These are phyloP conservation scores for Geosmithia flava DNA, from an alignment of 2,329 filamentous ascomycete species.

Conservation along the genomic window DNA sequence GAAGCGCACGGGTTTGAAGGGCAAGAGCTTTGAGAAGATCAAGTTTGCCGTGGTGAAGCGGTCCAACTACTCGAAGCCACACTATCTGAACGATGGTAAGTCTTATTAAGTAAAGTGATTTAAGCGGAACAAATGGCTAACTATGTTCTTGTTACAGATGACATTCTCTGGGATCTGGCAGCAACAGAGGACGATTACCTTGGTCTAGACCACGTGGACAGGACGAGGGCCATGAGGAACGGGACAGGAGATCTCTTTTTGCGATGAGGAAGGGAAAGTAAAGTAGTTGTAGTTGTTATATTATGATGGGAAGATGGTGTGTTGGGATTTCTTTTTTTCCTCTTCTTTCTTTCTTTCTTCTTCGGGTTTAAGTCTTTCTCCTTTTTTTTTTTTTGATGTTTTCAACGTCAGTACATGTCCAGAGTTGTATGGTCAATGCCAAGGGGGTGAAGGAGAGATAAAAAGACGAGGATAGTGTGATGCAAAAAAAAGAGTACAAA, in stretches of 20 bases:
- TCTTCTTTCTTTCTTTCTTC: background rate
- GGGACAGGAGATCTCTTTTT: conserved; percentile 53
- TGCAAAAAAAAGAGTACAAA: background rate
- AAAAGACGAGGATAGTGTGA: background rate
- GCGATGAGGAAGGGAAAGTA: conserved; percentile 14
- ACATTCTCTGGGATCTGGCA: conserved; percentile 42
- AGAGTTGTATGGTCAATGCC: background rate
- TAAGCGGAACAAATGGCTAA: background rate
- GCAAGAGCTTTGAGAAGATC: conserved; percentile 97
- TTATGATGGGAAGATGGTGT: no score
- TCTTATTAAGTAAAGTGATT: background rate
- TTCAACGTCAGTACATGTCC: background rate
- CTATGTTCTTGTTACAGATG: conserved; percentile 26
- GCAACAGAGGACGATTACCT: conserved; percentile 46
- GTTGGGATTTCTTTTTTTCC: no score
- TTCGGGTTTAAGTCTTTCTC: no score
- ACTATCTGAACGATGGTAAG: conserved; percentile 81
- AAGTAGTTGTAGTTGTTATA: no score
- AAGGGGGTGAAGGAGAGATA: background rate
- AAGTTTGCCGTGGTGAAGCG: conserved; percentile 79
- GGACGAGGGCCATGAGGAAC: conserved; percentile 44
- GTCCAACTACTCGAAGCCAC: conserved; percentile 61
- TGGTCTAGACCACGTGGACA: conserved; percentile 54
- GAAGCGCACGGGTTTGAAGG: conserved; percentile 86
- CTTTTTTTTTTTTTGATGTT: background rate